These are phyloP conservation scores for Solanum sitiens DNA, from an alignment of 257 asterid genomes.

Conservation along the genomic window DNA sequence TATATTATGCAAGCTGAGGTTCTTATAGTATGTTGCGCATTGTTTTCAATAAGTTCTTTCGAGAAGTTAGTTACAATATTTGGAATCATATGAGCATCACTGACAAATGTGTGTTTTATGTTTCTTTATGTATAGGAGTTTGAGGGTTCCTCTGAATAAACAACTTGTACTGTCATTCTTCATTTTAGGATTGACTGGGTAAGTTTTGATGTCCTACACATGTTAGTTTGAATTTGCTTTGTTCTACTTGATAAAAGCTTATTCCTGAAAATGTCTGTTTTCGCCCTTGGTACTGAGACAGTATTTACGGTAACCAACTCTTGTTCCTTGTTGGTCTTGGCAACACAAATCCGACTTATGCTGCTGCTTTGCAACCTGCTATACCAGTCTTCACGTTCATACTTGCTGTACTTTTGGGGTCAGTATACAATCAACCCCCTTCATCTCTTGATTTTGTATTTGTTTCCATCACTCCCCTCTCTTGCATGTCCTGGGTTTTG, in stretches of 20 bases:
- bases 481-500: background rate
- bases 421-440: conserved; percentile 18
- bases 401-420: conserved; percentile 87
- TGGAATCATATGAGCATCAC: background rate
- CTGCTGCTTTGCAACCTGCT: conserved; percentile 96
- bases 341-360: conserved; percentile 90
- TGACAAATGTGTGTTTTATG: background rate
- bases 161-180: conserved; percentile 56
- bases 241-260: background rate
- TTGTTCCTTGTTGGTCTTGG: conserved; percentile 93
- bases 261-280: background rate
- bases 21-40: background rate
- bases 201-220: conserved; percentile 10
- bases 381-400: conserved; percentile 94
- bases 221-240: background rate
- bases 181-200: conserved; percentile 98
- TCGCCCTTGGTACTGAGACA: conserved; percentile 16
- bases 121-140: conserved; percentile 33
- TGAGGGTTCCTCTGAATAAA: conserved; percentile 59
- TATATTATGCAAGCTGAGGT: background rate
- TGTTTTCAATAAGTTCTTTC: background rate
- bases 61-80: background rate
- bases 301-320: conserved; percentile 92
- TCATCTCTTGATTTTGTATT: background rate
- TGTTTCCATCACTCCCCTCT: background rate